Base-by-base conservation (phyloP, 2,329 filamentous ascomycete species). In the Verticillium dahliae region DNA sequence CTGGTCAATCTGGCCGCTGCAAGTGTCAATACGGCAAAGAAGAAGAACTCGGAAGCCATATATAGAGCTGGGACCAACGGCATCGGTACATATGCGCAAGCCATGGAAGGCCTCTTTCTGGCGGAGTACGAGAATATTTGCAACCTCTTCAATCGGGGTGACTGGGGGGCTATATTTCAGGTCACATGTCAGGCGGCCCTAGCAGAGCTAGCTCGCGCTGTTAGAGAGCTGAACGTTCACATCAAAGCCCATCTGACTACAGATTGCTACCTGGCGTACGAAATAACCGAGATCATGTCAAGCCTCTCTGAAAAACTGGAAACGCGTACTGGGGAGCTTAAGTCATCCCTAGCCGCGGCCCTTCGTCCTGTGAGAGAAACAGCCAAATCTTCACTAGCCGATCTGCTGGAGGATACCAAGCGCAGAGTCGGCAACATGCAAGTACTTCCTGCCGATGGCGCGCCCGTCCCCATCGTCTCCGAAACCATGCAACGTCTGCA, bases 241-340 rank as follows among this genome's bases (percentile, higher is more conserved):
- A 92, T 98, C 74, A 92, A 93, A 71, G 80, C 84, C 50, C 93
- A 97, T 70, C 78, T 97, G 45, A 85, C 87, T 67, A 97, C 92
- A 0, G 95, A 99, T 73, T 98, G 94, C 75, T 98, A 91, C 73
- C 83, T 99, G 57, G 92, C 92, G 7, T 99, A 96, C 73, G 95
- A 99, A 72, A 91, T 98, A 37, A 91, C 96, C 37, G 94, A 97
- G 69, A 91, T 97, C 63, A 86, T 98, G 56, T 90, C 91, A 0
- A 84, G 84, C 13, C 81, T 97, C 57, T 92, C 92, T 2, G 88
- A 88, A 61, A 88, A 89, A 45, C 79, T 99, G 4, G 94, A 97
- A 65, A 84, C 85, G 4, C 87, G 89, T 64, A 96, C 92, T 0
- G 92, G 92, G 2, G 92, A 97, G 69, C 81, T 97, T 62, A 97